phyloP scores from a whole-genome alignment of 441 rosid species.

The Syzygium syzygioides region DNA sequence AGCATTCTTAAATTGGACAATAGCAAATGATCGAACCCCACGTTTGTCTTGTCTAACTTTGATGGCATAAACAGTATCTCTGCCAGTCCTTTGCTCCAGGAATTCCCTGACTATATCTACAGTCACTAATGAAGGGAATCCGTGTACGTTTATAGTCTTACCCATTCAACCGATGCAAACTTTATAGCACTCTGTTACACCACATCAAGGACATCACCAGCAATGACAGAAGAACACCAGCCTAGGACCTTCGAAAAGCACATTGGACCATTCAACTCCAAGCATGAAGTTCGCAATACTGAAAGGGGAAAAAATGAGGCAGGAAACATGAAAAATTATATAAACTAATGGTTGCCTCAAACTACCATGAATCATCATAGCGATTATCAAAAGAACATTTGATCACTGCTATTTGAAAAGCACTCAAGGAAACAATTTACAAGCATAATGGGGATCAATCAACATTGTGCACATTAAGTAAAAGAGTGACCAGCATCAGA shows the following conservation, averaged over 20 bases:
- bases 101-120: slow-evolving; percentile 32
- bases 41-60: slow-evolving; percentile 34
- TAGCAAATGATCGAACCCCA: slow-evolving; percentile 38
- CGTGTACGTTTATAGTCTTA: slow-evolving; percentile 55
- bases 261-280: not conserved
- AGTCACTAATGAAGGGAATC: slow-evolving; percentile 41
- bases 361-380: not conserved
- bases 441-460: not conserved
- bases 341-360: not conserved
- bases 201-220: not conserved
- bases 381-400: not conserved
- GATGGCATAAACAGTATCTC: slow-evolving; percentile 44
- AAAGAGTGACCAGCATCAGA: not conserved
- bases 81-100: slow-evolving; percentile 39
- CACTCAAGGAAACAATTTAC: not conserved
- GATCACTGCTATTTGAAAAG: not conserved
- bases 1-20: slow-evolving; percentile 51
- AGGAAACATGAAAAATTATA: not conserved
- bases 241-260: not conserved
- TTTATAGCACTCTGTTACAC: slow-evolving; percentile 6
- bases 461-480: not conserved
- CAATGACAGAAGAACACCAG: not conserved
- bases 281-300: not conserved
- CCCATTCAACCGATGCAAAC: slow-evolving; percentile 32
- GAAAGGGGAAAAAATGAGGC: not conserved